Percentiles rank a stretch among this genome's conserved stretches.
Conservation (phyloP, 805 yeast genomes). For the Saccharomycopsis babjevae region DNA sequence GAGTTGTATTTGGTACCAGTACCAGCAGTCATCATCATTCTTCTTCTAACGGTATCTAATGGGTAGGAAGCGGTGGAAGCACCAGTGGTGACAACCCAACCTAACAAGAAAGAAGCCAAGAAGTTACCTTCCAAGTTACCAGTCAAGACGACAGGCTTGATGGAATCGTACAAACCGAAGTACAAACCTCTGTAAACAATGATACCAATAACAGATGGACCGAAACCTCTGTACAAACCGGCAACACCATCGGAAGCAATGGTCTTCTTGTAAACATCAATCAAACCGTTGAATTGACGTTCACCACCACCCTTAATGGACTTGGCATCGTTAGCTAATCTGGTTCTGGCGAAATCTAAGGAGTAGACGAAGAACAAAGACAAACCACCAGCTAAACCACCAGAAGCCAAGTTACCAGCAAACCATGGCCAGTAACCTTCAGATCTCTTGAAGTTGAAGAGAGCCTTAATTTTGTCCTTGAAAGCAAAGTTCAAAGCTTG, state of each 20-base stretch:
- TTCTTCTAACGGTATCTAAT: conserved; percentile 97
- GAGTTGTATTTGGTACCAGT: conserved; percentile 94
- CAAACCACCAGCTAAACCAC: conserved; percentile 97
- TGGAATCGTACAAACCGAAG: conserved; percentile 95
- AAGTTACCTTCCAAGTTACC: conserved; percentile 91
- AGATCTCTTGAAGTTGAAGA: conserved; percentile 94
- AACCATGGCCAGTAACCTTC: conserved; percentile 90
- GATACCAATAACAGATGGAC: conserved; percentile 95
- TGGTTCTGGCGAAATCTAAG: conserved; percentile 94
- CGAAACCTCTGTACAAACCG: conserved; percentile 98
- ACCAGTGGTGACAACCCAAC: conserved; percentile 97
- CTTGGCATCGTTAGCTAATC: conserved; percentile 97
- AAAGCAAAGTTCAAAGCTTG: conserved; percentile 97
- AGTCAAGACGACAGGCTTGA: conserved; percentile 87
- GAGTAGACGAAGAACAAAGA: conserved; percentile 90
- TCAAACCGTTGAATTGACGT: conserved; percentile 93
- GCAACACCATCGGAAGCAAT: conserved; percentile 92
- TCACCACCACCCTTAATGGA: conserved; percentile 64
- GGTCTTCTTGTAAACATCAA: conserved; percentile 94
- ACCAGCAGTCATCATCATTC: conserved; percentile 99
- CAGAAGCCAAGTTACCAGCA: conserved; percentile 96
- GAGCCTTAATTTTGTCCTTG: conserved; percentile 91
- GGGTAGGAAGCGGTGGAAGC: conserved; percentile 98
- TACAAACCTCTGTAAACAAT: conserved; percentile 98
- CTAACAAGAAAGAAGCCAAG: conserved; percentile 90